phyloP scores from a whole-genome alignment of 2,329 filamentous ascomycete species.

The Aspergillus calidoustus region DNA sequence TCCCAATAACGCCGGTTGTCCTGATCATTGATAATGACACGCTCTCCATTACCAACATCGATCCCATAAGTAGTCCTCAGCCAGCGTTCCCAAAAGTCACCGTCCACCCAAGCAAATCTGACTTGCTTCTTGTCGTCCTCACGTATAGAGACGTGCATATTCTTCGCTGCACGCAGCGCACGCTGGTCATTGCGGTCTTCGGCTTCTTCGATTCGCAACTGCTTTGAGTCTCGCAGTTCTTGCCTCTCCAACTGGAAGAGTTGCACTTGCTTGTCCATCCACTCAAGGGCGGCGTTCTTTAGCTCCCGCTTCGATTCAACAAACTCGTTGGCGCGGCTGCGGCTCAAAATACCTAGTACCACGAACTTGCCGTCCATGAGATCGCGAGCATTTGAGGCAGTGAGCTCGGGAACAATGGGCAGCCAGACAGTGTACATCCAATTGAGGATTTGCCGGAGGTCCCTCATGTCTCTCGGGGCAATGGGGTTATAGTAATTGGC shows the following conservation, averaged over 20 bases:
- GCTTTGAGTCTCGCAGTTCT: constrained; percentile 91
- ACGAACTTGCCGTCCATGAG: constrained; percentile 95
- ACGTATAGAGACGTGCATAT: constrained; percentile 88
- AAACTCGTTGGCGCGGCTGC: constrained; percentile 80
- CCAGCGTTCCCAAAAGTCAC: constrained; percentile 97
- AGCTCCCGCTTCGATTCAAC: constrained; percentile 80
- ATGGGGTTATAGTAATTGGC: constrained; percentile 88
- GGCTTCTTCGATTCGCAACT: constrained; percentile 93
- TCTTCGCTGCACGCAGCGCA: constrained; percentile 83
- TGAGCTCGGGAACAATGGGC: constrained; percentile 92
- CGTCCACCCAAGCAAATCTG: constrained; percentile 95
- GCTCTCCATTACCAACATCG: constrained; percentile 81
- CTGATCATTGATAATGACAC: constrained; percentile 95
- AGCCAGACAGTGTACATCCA: constrained; percentile 99
- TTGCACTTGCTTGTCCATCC: constrained; percentile 95
- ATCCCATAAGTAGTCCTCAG: constrained; percentile 93
- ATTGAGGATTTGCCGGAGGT: constrained; percentile 75
- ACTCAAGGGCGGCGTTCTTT: constrained; percentile 93
- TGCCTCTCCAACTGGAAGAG: constrained; percentile 91
- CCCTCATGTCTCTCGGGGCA: constrained; percentile 88
- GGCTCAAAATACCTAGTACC: constrained; percentile 86
- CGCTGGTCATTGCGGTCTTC: constrained; percentile 91
- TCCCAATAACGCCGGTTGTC: constrained; percentile 97
- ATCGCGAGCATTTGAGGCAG: constrained; percentile 85
- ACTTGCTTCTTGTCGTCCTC: constrained; percentile 86